Conservation (phyloP, 1,139 yeast genomes). For the Wickerhamiella infanticola region DNA sequence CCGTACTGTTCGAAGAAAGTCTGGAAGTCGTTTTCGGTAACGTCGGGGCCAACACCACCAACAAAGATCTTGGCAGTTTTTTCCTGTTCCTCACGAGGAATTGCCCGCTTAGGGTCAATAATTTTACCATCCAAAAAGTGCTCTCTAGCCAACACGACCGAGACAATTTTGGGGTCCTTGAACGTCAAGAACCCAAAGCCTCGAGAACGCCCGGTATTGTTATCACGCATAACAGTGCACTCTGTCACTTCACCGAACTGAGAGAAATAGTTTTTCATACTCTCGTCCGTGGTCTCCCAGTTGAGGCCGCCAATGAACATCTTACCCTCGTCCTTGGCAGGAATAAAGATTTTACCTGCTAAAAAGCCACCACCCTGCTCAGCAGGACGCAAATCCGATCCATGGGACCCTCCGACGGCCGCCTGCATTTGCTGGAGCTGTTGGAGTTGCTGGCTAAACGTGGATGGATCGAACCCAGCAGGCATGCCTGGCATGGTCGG, state of each 20-base stretch:
- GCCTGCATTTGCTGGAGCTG: slow-evolving; percentile 18
- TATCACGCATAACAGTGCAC: slow-evolving; percentile 88
- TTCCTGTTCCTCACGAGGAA: slow-evolving; percentile 96
- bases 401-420: slow-evolving; percentile 19
- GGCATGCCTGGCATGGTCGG: slow-evolving; percentile 3
- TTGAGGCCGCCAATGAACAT: slow-evolving; percentile 97
- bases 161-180: slow-evolving; percentile 67
- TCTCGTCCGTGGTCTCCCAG: slow-evolving; percentile 92
- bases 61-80: slow-evolving; percentile 95
- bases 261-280: slow-evolving; percentile 59
- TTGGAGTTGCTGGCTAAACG: slow-evolving; percentile 18
- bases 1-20: slow-evolving; percentile 84
- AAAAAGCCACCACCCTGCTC: slow-evolving; percentile 17
- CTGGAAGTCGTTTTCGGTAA: slow-evolving; percentile 81
- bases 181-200: slow-evolving; percentile 95
- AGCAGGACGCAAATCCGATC: slow-evolving; percentile 13
- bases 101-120: slow-evolving; percentile 95
- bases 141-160: slow-evolving; percentile 72
- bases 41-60: slow-evolving; percentile 95
- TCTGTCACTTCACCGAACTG: slow-evolving; percentile 86
- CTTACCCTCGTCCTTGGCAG: slow-evolving; percentile 49
- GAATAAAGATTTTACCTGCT: slow-evolving; percentile 27
- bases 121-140: slow-evolving; percentile 92
- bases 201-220: slow-evolving; percentile 78
- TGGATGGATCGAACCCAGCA: slow-evolving; percentile 14